Base-by-base conservation (phyloP, 164 flowering plant genomes). In the Euptelea pleiosperma region DNA sequence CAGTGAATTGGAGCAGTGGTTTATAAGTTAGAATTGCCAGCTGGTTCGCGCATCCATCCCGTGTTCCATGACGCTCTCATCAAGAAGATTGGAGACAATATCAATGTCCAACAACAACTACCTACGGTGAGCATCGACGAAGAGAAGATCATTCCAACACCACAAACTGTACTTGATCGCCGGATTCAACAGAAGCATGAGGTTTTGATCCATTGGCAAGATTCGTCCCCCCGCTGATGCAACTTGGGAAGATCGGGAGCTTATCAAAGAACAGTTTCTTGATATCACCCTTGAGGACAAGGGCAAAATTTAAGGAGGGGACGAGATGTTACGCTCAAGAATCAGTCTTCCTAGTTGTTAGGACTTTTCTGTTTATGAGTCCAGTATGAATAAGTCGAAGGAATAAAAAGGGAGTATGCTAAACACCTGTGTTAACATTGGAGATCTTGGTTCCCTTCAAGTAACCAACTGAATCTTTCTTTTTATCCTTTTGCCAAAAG, bases 241-340 rank as follows among this genome's bases (percentile, higher is more conserved):
- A 16, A 18, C 49, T 45, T 45, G 22, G 49, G 49, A 45, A n/a
- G n/a, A n/a, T n/a, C n/a, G n/a, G n/a, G n/a, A n/a, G n/a, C n/a
- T n/a, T n/a, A n/a, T n/a, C n/a, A 45, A 11, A 45, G 2, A n/a
- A 6, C 24, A 45, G 24, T n/a, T 45, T 24, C 24, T 2, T 6
- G 3, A 45, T 11, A 45, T n/a, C 21, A 45, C 49, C 21, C 49
- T 45, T 45, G 49, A 45, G 49, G 49, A 45, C 21, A 45, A 45
- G 49, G 49, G 49, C 24, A 11, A 45, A 45, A 45, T 45, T 24
- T 19, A 45, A 24, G 45, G 45, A 22, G 49, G 28, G 11, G 24
- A n/a, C n/a, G 49, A 45, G 49, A 16, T 45, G 49, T 45, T 45
- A 18, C 49, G 24, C 49, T 24, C 28, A 45, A 45, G 49, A 45